These are phyloP conservation scores for Pugionium dolabratum DNA, from an alignment of 345 rosid genomes.

Conservation along the genomic window DNA sequence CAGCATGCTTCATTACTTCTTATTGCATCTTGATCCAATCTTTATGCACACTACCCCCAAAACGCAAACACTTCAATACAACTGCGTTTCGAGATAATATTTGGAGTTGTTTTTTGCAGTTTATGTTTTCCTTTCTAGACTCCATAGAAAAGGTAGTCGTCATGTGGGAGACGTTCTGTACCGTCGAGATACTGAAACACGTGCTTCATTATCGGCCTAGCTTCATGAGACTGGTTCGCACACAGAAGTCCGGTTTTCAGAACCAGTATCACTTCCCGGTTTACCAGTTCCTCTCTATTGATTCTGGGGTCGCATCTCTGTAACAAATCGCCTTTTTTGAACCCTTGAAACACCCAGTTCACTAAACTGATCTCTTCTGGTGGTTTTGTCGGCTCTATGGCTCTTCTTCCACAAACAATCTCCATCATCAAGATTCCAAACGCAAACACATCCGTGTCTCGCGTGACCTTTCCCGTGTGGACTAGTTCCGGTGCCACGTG, in stretches of 20 bases:
- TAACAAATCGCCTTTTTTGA: conserved; percentile 37
- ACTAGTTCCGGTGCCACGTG: conserved; percentile 52
- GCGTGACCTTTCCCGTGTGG: conserved; percentile 38
- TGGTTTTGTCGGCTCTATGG: conserved; percentile 36
- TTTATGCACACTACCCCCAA: conserved; percentile 3
- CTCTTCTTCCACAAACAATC: conserved; percentile 50
- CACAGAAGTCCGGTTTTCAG: conserved; percentile 46
- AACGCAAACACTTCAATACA: neutral
- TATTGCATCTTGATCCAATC: neutral
- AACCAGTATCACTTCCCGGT: conserved; percentile 41
- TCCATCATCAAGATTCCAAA: conserved; percentile 54
- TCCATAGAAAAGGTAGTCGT: conserved; percentile 18
- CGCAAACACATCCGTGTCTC: conserved; percentile 46
- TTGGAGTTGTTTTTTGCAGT: neutral
- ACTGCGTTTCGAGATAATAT: neutral
- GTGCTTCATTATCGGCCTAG: conserved; percentile 40
- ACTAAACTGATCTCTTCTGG: conserved; percentile 41
- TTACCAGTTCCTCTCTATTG: conserved; percentile 30
- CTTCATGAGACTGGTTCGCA: conserved; percentile 23
- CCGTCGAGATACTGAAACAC: conserved; percentile 42
- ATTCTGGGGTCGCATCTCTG: conserved; percentile 38
- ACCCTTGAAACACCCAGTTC: conserved; percentile 43
- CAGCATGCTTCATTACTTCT: neutral
- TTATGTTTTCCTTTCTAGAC: conserved; percentile 12
- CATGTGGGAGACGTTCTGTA: conserved; percentile 29